These are phyloP conservation scores for Pichia cephalocereana DNA, from an alignment of 805 yeast genomes.

Conservation along the genomic window DNA sequence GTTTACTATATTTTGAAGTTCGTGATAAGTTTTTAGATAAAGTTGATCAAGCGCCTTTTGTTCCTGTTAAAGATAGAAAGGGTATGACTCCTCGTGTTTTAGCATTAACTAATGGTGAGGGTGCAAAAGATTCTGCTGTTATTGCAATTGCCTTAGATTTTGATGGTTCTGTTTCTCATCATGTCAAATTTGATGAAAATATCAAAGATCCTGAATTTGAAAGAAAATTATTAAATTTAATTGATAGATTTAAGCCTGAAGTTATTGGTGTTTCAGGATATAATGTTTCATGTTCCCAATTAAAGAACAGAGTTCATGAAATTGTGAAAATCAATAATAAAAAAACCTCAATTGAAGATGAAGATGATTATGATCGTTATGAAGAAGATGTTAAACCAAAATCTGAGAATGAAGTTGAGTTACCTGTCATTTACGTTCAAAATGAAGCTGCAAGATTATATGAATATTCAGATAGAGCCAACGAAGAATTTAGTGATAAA, in stretches of 20 bases:
- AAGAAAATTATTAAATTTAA: conserved; percentile 48
- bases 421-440: conserved; percentile 74
- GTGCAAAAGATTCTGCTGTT: conserved; percentile 77
- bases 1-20: conserved; percentile 56
- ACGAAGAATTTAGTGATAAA: conserved; percentile 73
- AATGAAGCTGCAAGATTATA: conserved; percentile 90
- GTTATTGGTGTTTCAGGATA: conserved; percentile 87
- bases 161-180: conserved; percentile 68
- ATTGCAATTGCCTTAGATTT: conserved; percentile 74
- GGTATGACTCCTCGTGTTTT: conserved; percentile 84
- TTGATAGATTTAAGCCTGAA: conserved; percentile 68
- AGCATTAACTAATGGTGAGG: conserved; percentile 79
- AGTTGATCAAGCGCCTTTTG: conserved; percentile 89
- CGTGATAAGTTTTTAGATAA: conserved; percentile 60
- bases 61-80: conserved; percentile 64
- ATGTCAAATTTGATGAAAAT: conserved; percentile 67
- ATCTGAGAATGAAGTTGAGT: conserved; percentile 22
- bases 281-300: conserved; percentile 58
- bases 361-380: conserved; percentile 18
- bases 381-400: conserved; percentile 22
- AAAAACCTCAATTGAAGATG: conserved; percentile 37
- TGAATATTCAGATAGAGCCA: conserved; percentile 71
- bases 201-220: conserved; percentile 62
- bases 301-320: conserved; percentile 46
- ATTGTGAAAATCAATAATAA: conserved; percentile 45